These are phyloP conservation scores for Hyparrhenia diplandra DNA, from an alignment of 176 grass and related monocot species.

Conservation along the genomic window DNA sequence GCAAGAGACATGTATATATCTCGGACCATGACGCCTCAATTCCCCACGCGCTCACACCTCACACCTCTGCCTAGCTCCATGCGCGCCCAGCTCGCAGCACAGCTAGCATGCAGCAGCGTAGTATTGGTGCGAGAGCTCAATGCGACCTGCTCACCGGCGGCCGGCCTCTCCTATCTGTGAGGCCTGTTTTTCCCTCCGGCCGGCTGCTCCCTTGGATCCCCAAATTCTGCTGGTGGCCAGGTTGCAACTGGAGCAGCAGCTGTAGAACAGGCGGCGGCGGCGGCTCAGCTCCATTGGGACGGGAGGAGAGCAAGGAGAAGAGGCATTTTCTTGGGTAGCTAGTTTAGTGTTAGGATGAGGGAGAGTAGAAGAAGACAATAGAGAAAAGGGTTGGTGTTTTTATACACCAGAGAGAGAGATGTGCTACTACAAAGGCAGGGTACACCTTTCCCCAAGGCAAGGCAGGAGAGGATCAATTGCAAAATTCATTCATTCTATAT, in stretches of 20 bases:
- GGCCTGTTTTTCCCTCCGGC: neutral
- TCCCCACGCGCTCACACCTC: slow-evolving; percentile 49
- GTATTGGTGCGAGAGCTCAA: slow-evolving; percentile 18
- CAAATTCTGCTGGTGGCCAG: neutral
- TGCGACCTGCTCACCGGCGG: neutral
- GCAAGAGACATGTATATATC: slow-evolving; percentile 42
- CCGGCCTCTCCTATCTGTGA: slow-evolving; percentile 18
- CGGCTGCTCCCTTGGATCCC: slow-evolving; percentile 7
- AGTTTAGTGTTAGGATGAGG: neutral
- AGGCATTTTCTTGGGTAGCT: slow-evolving; percentile 14
- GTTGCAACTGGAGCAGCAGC: neutral
- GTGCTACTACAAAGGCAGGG: neutral
- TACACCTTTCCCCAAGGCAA: slow-evolving; percentile 7
- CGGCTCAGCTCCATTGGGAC: slow-evolving; percentile 6
- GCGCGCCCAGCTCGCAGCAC: slow-evolving; percentile 1
- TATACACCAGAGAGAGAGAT: slow-evolving; percentile 5
- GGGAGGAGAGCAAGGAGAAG: slow-evolving; percentile 12
- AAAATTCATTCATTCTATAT: too few relatives aligned
- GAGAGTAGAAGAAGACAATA: slow-evolving; percentile 20
- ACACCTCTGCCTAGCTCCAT: neutral
- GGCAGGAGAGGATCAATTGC: too few relatives aligned
- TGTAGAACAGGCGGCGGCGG: neutral
- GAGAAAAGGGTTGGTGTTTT: slow-evolving; percentile 35
- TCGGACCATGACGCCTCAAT: slow-evolving; percentile 84
- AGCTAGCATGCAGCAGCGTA: neutral